phyloP scores from a whole-genome alignment of 2,329 filamentous ascomycete species.

The Xylaria sp. region DNA sequence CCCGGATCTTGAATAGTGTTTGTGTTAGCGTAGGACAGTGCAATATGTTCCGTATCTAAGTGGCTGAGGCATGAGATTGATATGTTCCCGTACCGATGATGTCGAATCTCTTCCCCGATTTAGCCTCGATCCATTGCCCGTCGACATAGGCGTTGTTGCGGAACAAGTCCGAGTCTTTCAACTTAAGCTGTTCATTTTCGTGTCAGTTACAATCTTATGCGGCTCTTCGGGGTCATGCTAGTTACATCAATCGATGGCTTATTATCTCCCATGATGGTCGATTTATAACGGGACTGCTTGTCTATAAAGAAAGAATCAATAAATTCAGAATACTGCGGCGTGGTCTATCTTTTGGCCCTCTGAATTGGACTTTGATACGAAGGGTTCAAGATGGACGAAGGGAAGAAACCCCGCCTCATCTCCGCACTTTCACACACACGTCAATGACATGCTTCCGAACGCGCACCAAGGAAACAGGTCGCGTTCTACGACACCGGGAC shows the following conservation, averaged over 20 bases:
- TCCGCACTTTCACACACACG: slow-evolving; percentile 7
- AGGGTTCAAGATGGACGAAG: neutral
- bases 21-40: neutral
- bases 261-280: slow-evolving; percentile 22
- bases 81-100: slow-evolving; percentile 56
- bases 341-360: neutral
- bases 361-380: neutral
- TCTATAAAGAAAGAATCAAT: neutral
- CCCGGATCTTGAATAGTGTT: slow-evolving; percentile 54
- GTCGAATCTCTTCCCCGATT: slow-evolving; percentile 66
- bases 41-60: neutral
- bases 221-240: neutral
- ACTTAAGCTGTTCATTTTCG: slow-evolving; percentile 48
- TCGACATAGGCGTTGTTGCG: slow-evolving; percentile 63
- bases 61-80: neutral
- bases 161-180: slow-evolving; percentile 65
- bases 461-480: neutral
- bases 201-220: slow-evolving; percentile 4
- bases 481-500: neutral
- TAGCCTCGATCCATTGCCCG: slow-evolving; percentile 65
- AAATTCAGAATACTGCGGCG: neutral
- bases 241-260: slow-evolving; percentile 33
- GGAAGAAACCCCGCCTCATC: slow-evolving; percentile 11
- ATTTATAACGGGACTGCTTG: neutral
- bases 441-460: neutral